Conservation (phyloP, 106 monocot genomes). For the Dioscorea alata region DNA sequence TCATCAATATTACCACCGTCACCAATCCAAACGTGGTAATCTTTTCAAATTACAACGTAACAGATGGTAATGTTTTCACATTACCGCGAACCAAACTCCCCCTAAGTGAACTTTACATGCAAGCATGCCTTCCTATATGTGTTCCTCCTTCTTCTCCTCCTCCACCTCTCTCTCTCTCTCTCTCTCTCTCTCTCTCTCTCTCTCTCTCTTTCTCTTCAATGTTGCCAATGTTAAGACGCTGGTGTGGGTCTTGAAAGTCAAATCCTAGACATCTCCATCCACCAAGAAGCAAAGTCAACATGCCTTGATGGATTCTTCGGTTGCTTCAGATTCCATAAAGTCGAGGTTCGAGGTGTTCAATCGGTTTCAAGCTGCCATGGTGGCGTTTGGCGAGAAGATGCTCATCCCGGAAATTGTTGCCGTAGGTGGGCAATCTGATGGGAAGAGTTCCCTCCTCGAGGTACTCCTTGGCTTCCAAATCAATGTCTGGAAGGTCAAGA, state of each 20-base stretch:
- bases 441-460: slow-evolving; percentile 95
- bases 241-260: slow-evolving; percentile 21
- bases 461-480: slow-evolving; percentile 94
- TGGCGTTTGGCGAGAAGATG: slow-evolving; percentile 92
- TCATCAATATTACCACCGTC: too few species aligned
- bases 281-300: neutral
- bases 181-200: neutral
- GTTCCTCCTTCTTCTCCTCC: too few species aligned
- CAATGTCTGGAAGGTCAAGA: slow-evolving; percentile 97
- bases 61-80: too few species aligned
- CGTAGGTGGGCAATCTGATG: slow-evolving; percentile 91
- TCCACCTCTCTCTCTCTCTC: slow-evolving; percentile 15
- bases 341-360: slow-evolving; percentile 97
- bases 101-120: too few species aligned
- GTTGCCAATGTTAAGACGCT: slow-evolving; percentile 24
- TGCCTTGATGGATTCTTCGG: neutral
- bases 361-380: slow-evolving; percentile 85
- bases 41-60: too few species aligned
- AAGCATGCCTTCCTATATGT: too few species aligned
- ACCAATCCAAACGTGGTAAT: too few species aligned
- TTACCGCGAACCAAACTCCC: too few species aligned
- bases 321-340: slow-evolving; percentile 24
- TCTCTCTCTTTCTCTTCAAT: slow-evolving; percentile 3
- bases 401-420: slow-evolving; percentile 98
- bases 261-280: slow-evolving; percentile 16